These are phyloP conservation scores for Paecilomyces sp. DNA, from an alignment of 2,329 filamentous ascomycete species.

Conservation along the genomic window DNA sequence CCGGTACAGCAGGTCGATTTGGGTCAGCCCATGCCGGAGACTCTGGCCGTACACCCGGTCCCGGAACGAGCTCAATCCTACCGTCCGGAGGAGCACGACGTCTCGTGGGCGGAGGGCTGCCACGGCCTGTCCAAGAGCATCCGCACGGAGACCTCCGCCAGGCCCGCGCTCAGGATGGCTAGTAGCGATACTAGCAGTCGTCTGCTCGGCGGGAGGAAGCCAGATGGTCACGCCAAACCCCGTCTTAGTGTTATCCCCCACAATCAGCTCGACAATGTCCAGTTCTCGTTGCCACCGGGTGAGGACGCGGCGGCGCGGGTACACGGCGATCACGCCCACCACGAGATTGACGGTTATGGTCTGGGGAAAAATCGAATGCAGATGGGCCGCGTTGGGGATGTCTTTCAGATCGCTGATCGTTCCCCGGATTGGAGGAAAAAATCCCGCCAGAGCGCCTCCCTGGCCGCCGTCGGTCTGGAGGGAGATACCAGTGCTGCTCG, in stretches of 20 bases:
- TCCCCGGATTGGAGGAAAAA: constrained; percentile 29
- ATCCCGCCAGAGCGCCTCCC: not conserved
- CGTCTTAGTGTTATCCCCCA: constrained; percentile 78
- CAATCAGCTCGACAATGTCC: constrained; percentile 66
- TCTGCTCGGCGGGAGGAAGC: constrained; percentile 45
- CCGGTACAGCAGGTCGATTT: constrained; percentile 59
- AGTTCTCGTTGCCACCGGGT: constrained; percentile 51
- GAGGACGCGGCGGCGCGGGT: constrained; percentile 59
- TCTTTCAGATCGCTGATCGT: constrained; percentile 59
- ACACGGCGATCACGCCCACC: constrained; percentile 68
- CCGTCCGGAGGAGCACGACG: constrained; percentile 70
- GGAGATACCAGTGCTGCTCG: constrained; percentile 13
- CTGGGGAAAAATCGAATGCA: constrained; percentile 64
- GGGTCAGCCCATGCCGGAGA: constrained; percentile 63
- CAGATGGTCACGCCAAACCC: constrained; percentile 82
- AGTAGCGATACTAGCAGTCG: not conserved
- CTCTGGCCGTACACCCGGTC: constrained; percentile 79
- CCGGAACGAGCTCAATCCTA: constrained; percentile 69
- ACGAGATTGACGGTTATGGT: constrained; percentile 77
- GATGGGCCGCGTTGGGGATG: constrained; percentile 60
- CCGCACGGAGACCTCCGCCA: constrained; percentile 11
- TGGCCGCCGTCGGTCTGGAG: constrained; percentile 5
- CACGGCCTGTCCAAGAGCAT: constrained; percentile 33
- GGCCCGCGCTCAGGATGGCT: not conserved
- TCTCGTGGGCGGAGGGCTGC: constrained; percentile 59